Evolutionary conservation across 345 rosid species (phyloP), one percentile per base, ranked within the genome.

Genomic region (Triadica sebifera): DNA sequence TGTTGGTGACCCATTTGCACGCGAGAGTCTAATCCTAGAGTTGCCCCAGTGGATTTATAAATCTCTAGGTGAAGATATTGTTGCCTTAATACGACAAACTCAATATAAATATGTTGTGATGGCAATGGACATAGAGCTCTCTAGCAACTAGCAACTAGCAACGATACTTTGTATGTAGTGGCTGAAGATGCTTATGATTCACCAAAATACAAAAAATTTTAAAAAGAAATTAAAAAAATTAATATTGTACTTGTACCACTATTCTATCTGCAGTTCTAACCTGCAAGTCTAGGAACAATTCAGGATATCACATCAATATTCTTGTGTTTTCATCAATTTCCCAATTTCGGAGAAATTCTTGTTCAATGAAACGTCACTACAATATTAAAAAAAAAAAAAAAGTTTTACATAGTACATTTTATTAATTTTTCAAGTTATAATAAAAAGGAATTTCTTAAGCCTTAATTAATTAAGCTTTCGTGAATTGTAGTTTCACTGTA

Each of bases 61-160:
- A 59, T 75, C 67, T 59, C 24, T 6, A 62, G 4, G 11, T 22
- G 34, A 51, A 19, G 56, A 70, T 62, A 43, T 5, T 6, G 61
- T 49, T 59, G 66, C 69, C 61, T 15, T 13, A 62, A 76, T 63
- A 63, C 70, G 79, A 76, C 79, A 76, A 62, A 12, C 49, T 57
- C 17, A 45, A 46, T 25, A 13, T 1, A 67, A 25, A 13, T 2
- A 29, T 29, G 34, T 29, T 29, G 34, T 43, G 12, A 12, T 46
- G 13, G n/a, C 22, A 19, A 12, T 22, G 60, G 7, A 37, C 34
- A 2, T 17, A 52, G 13, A 29, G 72, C 56, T 29, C 34, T 29
- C 34, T 29, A 29, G 34, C 34, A 29, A 29, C 34, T 29, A 29
- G n/a, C n/a, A n/a, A n/a, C 66, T 59, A 50, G 47, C 13, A 58